phyloP scores from a whole-genome alignment of 2,329 filamentous ascomycete species.

The Xylaria sp. region DNA sequence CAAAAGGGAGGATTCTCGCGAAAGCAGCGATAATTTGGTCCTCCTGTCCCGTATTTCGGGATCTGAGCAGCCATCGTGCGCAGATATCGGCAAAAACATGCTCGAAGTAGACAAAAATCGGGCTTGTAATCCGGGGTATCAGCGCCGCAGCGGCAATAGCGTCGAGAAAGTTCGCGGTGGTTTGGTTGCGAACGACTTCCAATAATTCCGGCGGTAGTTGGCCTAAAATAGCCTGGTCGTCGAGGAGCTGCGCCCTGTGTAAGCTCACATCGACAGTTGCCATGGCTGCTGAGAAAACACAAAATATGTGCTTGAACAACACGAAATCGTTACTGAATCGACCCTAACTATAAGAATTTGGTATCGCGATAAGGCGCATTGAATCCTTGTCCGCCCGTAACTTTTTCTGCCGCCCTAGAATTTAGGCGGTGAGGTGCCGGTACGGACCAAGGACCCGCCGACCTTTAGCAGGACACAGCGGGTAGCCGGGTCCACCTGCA shows the following conservation, averaged over 20 bases:
- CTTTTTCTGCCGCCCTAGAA: constrained; percentile 44
- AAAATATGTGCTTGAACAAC: constrained; percentile 36
- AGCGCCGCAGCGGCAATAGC: constrained; percentile 76
- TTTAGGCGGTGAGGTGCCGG: constrained; percentile 45
- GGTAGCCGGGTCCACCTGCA: constrained; percentile 22
- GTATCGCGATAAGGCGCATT: constrained; percentile 34
- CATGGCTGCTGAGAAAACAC: constrained; percentile 54
- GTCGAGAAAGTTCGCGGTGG: constrained; percentile 74
- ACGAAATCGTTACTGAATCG: constrained; percentile 26
- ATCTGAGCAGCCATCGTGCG: constrained; percentile 76
- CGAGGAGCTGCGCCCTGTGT: constrained; percentile 66
- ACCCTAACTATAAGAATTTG: constrained; percentile 33
- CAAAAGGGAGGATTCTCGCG: constrained; percentile 82
- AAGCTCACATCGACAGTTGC: constrained; percentile 64
- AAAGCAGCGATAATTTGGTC: constrained; percentile 73
- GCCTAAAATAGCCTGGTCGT: constrained; percentile 62
- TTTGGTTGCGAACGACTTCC: constrained; percentile 70
- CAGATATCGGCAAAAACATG: constrained; percentile 82
- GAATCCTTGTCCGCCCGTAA: constrained; percentile 34
- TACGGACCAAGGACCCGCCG: constrained; percentile 10
- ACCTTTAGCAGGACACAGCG: constrained; percentile 10
- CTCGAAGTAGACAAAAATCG: constrained; percentile 79
- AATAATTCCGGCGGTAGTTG: constrained; percentile 77
- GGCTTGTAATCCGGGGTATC: constrained; percentile 74
- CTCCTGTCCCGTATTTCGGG: constrained; percentile 51